These are phyloP conservation scores for Nigrospora oryzae DNA, from an alignment of 2,329 filamentous ascomycete species.

Conservation along the genomic window DNA sequence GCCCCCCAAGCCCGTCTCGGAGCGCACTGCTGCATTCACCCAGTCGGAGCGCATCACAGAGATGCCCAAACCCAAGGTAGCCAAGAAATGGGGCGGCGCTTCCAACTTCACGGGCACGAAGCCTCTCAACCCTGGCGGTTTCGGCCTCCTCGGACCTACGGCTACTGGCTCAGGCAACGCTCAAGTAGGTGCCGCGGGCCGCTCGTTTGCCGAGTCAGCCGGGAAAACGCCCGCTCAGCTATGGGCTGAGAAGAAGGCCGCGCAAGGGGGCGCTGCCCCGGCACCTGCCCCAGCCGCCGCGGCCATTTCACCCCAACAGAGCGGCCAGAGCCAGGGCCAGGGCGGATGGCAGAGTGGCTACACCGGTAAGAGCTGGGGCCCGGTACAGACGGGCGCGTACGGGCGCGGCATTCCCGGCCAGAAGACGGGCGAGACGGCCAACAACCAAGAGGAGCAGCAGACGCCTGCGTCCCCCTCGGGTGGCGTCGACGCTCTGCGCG, in stretches of 20 bases:
- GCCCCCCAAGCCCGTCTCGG: conserved; percentile 56
- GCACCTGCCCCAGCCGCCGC: conserved; percentile 35
- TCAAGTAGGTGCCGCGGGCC: conserved; percentile 67
- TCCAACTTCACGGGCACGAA: conserved; percentile 80
- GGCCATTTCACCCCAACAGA: conserved; percentile 59
- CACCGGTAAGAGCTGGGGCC: conserved; percentile 78
- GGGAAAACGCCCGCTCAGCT: conserved; percentile 95
- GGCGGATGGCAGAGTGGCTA: conserved; percentile 87
- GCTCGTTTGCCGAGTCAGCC: conserved; percentile 88
- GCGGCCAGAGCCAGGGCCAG: conserved; percentile 42
- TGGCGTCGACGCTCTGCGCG: conserved; percentile 65
- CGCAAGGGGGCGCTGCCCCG: conserved; percentile 56
- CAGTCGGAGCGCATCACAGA: conserved; percentile 73
- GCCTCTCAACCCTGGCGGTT: conserved; percentile 66
- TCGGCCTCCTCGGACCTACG: conserved; percentile 54
- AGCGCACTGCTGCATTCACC: conserved; percentile 67
- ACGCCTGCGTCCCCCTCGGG: conserved; percentile 48
- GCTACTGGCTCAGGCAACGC: conserved; percentile 39
- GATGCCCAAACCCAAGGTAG: conserved; percentile 89
- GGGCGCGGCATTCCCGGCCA: conserved; percentile 56
- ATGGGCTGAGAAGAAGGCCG: conserved; percentile 96
- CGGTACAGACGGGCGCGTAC: conserved; percentile 68
- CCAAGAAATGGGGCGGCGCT: conserved; percentile 73
- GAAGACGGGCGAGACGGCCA: conserved; percentile 49
- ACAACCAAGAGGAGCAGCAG: conserved; percentile 31